Evolutionary conservation across 257 asterid species (phyloP), one percentile per base, ranked within the genome.

Genomic region (Fraxinus excelsior): DNA sequence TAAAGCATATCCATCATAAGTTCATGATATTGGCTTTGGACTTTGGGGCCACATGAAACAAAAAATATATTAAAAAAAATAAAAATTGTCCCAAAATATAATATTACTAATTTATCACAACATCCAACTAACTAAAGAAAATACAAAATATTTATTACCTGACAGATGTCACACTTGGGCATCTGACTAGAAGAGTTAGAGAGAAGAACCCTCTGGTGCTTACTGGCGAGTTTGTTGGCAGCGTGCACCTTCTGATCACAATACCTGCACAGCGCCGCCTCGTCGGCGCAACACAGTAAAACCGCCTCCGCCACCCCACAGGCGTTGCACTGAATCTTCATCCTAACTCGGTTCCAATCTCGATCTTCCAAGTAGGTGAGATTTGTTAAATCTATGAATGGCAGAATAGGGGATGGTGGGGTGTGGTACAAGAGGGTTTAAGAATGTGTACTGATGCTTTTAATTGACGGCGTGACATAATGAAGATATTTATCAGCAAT

Each of bases 281-380:
- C 97, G 75, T 94, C 98, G 3, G 98, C 98, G 79, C 97, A 94
- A 85, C 98, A 94, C 29, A 90, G 81, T 6, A 94, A 88, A 44
- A 70, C 85, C 4, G 98, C 98, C 80, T 91, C 97, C 72, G 90
- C 96, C 58, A 84, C 88, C 89, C 82, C 95, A 67, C 98, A 91
- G 23, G 83, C 90, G 88, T 85, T 94, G 81, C 98, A 94, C 92
- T 94, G 97, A 85, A 94, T 89, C 94, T 89, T 94, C 98, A 94
- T 94, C 81, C 62, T 34, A 44, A n/a, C 2, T 46, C 21, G 0
- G 21, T 4, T 37, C 3, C 72, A 40, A 28, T 66, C 42, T 18
- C 7, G 58, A 46, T 46, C 58, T 46, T 16, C 58, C 42, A 46
- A 46, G 35, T 34, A 44, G 60, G 26, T 35, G 14, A 6, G 10